These are phyloP conservation scores for Candolleomyces aberdarensis DNA, from an alignment of 768 basidiomycete species.

Conservation along the genomic window DNA sequence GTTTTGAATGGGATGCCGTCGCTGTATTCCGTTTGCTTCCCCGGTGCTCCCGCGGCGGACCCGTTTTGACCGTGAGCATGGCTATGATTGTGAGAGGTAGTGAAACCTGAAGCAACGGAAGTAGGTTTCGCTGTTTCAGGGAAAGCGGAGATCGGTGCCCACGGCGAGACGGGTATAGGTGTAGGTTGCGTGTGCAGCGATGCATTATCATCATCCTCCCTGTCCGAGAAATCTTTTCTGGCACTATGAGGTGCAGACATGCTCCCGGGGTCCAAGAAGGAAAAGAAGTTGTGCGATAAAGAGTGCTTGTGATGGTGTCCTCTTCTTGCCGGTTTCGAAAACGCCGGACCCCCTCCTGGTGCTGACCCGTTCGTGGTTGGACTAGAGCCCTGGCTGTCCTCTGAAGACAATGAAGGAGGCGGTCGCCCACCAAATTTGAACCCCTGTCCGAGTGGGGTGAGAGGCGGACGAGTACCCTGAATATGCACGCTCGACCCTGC, in stretches of 20 bases:
- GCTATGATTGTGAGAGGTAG: too few species aligned
- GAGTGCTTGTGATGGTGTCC: too few species aligned
- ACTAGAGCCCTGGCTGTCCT: slow-evolving; percentile 20
- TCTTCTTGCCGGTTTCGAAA: slow-evolving; percentile 21
- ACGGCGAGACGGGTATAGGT: slow-evolving; percentile 61
- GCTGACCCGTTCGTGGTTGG: slow-evolving; percentile 36
- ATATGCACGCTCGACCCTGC: too few species aligned
- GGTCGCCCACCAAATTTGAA: slow-evolving; percentile 65
- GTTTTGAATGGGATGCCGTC: slow-evolving; percentile 18
- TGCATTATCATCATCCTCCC: not conserved
- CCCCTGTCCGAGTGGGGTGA: slow-evolving; percentile 44
- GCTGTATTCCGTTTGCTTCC: slow-evolving; percentile 3
- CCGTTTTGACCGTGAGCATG: too few species aligned
- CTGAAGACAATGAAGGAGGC: too few species aligned
- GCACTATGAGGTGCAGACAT: slow-evolving; percentile 94
- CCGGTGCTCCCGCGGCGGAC: too few species aligned
- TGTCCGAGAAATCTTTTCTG: slow-evolving; percentile 34
- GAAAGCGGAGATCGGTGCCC: slow-evolving; percentile 56
- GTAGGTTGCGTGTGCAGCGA: slow-evolving; percentile 57
- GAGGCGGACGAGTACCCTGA: too few species aligned
- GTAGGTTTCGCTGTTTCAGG: slow-evolving; percentile 22
- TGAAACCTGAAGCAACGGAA: not conserved
- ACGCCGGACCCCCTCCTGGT: not conserved
- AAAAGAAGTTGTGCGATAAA: too few species aligned
- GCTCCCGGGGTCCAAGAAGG: slow-evolving; percentile 90